Conservation (phyloP, 345 rosid species). For the Rhodamnia argentea region DNA sequence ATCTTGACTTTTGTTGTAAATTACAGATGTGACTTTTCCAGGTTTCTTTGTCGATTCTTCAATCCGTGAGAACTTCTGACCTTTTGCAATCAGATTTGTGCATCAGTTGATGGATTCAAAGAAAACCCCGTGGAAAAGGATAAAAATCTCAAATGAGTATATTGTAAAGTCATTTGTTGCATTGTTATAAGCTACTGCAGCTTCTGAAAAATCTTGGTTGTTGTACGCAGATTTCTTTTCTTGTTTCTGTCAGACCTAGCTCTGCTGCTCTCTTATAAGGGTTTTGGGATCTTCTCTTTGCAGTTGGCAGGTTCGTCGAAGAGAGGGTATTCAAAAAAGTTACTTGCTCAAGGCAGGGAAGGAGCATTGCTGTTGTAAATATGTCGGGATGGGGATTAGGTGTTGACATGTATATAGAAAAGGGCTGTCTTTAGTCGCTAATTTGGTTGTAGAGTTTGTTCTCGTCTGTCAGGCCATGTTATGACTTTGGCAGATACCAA, state of each 20-base stretch:
- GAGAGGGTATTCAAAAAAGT: background rate
- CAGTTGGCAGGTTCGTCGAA: background rate
- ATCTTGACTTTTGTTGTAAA: background rate
- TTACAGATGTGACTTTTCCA: background rate
- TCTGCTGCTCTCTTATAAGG: background rate
- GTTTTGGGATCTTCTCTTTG: background rate
- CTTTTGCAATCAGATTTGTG: background rate
- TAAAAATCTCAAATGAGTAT: background rate
- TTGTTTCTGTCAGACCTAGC: background rate
- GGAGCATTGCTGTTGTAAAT: background rate
- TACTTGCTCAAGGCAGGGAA: background rate
- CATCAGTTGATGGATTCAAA: background rate
- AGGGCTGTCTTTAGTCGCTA: background rate
- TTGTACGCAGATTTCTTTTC: background rate
- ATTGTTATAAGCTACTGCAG: background rate
- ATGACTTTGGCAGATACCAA: background rate
- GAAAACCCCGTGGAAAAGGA: background rate
- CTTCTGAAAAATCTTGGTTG: background rate
- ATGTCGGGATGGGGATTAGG: background rate
- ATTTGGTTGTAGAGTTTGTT: background rate
- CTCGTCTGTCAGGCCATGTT: background rate
- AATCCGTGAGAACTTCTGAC: background rate
- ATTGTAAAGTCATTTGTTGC: background rate
- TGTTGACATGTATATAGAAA: background rate
- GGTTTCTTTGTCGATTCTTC: background rate